Conservation (phyloP, 129 eudicot genomes). For the Ambrosia trifida region DNA sequence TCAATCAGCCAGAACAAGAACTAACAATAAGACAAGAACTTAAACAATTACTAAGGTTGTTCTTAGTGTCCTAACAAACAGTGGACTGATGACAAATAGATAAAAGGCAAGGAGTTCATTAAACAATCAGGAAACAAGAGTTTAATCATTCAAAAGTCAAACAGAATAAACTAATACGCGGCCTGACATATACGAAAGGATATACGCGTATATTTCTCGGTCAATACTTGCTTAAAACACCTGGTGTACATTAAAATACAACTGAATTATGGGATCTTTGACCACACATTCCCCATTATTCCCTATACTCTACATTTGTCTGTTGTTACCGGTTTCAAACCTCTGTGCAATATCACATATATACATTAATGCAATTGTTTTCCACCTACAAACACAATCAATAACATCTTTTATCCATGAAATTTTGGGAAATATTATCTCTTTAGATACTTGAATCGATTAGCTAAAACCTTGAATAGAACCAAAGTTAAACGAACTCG, state of each 20-base stretch:
- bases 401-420: not conserved
- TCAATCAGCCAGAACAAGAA: slow-evolving; percentile 6
- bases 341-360: not conserved
- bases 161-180: slow-evolving; percentile 27
- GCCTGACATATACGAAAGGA: slow-evolving; percentile 25
- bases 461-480: no score
- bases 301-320: slow-evolving; percentile 36
- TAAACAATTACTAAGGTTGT: slow-evolving; percentile 1
- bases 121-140: slow-evolving; percentile 24
- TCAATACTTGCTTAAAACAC: slow-evolving; percentile 28
- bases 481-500: no score
- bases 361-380: not conserved
- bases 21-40: slow-evolving; percentile 1
- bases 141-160: slow-evolving; percentile 36
- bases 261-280: slow-evolving; percentile 32
- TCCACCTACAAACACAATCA: slow-evolving; percentile 7
- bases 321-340: slow-evolving; percentile 11
- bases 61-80: slow-evolving; percentile 23
- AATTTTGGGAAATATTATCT: no score
- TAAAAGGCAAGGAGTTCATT: slow-evolving; percentile 6
- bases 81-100: slow-evolving; percentile 29
- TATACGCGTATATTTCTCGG: slow-evolving; percentile 38
- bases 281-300: slow-evolving; percentile 16
- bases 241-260: slow-evolving; percentile 31
- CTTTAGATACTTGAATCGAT: no score